phyloP scores from a whole-genome alignment of 768 basidiomycete genomes.

The Rhodosporidiobolus sp. region DNA sequence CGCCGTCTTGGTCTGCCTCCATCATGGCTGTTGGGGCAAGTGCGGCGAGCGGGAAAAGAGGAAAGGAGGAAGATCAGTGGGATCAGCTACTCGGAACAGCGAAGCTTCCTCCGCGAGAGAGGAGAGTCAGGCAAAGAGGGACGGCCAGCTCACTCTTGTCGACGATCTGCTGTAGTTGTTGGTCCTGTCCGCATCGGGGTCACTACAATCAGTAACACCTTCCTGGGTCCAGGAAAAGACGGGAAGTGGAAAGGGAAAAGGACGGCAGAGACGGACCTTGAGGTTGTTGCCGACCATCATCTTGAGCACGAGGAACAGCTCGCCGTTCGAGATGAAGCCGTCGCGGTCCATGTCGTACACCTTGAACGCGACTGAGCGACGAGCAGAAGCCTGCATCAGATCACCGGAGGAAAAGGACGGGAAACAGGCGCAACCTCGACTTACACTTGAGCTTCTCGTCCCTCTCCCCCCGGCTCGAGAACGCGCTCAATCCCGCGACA shows the following conservation, averaged over 20 bases:
- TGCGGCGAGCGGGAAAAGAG: too few species aligned
- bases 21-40: conserved; percentile 63
- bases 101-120: not conserved
- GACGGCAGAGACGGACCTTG: conserved; percentile 59
- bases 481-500: conserved; percentile 94
- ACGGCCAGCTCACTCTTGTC: conserved; percentile 67
- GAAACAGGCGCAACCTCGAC: conserved; percentile 47
- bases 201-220: not conserved
- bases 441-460: conserved; percentile 94
- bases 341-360: conserved; percentile 99
- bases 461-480: conserved; percentile 90
- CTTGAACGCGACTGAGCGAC: conserved; percentile 87
- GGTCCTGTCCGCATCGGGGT: conserved; percentile 61
- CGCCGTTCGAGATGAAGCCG: conserved; percentile 95
- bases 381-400: too few species aligned
- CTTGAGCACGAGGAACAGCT: conserved; percentile 95
- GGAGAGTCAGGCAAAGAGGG: not conserved
- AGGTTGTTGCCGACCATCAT: conserved; percentile 99
- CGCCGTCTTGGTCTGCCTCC: conserved; percentile 96
- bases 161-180: conserved; percentile 97
- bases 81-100: too few species aligned
- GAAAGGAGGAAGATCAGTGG: too few species aligned
- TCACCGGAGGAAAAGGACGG: not conserved
- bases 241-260: too few species aligned
- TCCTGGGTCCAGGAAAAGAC: too few species aligned